Conservation (phyloP, 495 filamentous ascomycete genomes). For the Xylaria longipes region DNA sequence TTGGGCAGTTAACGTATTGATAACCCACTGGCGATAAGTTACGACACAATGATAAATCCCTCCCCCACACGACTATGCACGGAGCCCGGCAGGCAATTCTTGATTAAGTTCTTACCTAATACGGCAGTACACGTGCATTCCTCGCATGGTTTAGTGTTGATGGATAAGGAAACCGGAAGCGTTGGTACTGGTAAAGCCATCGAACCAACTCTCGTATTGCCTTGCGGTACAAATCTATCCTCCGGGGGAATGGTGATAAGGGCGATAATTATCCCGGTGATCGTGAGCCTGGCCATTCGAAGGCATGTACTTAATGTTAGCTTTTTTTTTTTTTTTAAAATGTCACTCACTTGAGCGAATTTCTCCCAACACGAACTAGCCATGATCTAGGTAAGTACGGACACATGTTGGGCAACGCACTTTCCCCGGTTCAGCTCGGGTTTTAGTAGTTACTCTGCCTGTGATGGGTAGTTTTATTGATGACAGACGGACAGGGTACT, state of each 20-base stretch:
- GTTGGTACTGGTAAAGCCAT: not conserved
- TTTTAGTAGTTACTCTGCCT: not conserved
- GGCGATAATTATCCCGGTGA: not conserved
- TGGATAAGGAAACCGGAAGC: not conserved
- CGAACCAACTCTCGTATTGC: not conserved
- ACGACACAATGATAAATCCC: not conserved
- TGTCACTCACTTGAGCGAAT: slow-evolving; percentile 11
- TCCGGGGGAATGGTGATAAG: not conserved
- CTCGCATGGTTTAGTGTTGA: not conserved
- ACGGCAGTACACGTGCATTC: slow-evolving; percentile 17
- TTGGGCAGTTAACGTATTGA: not conserved
- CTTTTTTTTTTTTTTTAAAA: too few species aligned
- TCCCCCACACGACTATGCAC: not conserved
- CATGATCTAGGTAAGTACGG: not conserved
- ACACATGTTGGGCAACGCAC: not conserved
- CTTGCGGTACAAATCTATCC: not conserved
- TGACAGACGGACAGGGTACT: not conserved
- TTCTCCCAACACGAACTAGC: not conserved
- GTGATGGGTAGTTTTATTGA: not conserved
- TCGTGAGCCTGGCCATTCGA: not conserved
- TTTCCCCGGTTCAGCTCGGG: not conserved
- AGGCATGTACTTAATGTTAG: too few species aligned
- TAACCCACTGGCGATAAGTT: not conserved
- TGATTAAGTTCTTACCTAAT: slow-evolving; percentile 29
- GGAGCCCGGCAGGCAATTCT: slow-evolving; percentile 21